Conservation (phyloP, 352 stramenopile species). For the Globisporangium barbulae region DNA sequence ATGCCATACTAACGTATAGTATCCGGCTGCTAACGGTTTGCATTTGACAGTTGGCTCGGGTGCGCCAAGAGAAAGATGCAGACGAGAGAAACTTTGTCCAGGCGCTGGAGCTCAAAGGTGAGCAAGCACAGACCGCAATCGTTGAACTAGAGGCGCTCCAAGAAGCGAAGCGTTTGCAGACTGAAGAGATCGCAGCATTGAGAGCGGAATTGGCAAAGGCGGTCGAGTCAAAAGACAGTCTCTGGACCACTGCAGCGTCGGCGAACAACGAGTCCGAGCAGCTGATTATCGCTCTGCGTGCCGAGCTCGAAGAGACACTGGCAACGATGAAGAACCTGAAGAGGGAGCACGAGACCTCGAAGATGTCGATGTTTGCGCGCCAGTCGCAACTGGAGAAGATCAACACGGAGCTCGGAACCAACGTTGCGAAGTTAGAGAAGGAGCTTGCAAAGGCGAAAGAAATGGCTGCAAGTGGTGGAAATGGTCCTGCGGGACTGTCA, state of each 20-base stretch:
- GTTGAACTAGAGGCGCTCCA: slow-evolving; percentile 37
- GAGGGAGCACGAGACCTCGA: slow-evolving; percentile 57
- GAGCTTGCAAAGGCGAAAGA: slow-evolving; percentile 52
- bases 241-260: slow-evolving; percentile 65
- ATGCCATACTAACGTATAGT: background rate
- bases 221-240: slow-evolving; percentile 60
- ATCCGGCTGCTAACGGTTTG: background rate
- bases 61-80: slow-evolving; percentile 59
- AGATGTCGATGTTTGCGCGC: slow-evolving; percentile 65
- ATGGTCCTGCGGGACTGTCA: background rate
- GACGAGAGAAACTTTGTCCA: slow-evolving; percentile 76
- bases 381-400: slow-evolving; percentile 75
- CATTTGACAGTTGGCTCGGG: slow-evolving; percentile 28
- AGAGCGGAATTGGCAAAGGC: slow-evolving; percentile 43
- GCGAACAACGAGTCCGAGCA: slow-evolving; percentile 68
- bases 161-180: slow-evolving; percentile 33
- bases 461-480: background rate
- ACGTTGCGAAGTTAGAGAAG: slow-evolving; percentile 58
- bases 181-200: slow-evolving; percentile 37
- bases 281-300: slow-evolving; percentile 51
- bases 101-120: slow-evolving; percentile 69
- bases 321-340: slow-evolving; percentile 55
- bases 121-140: slow-evolving; percentile 44
- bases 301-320: slow-evolving; percentile 68
- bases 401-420: slow-evolving; percentile 68